Conservation (phyloP, 805 yeast species). For the Wilhelminamyces savonicus region DNA sequence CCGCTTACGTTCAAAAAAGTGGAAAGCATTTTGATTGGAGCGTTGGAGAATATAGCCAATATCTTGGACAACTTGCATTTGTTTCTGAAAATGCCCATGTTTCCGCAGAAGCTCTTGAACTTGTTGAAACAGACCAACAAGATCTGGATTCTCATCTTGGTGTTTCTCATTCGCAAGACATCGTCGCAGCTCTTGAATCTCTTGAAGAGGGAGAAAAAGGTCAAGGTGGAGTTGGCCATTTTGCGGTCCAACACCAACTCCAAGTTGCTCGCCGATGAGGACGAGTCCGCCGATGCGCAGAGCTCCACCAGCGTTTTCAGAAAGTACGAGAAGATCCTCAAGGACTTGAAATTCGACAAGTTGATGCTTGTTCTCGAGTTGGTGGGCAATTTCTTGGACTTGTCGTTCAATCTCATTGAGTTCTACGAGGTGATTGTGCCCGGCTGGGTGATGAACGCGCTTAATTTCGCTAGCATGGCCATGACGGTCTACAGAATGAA, state of each 20-base stretch:
- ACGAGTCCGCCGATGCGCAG: slow-evolving; percentile 7
- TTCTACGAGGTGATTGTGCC: slow-evolving; percentile 29
- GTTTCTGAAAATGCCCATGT: slow-evolving; percentile 37
- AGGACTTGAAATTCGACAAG: slow-evolving; percentile 37
- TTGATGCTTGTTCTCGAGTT: slow-evolving; percentile 35
- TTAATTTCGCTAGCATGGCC: slow-evolving; percentile 37
- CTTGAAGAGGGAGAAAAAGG: slow-evolving; percentile 30
- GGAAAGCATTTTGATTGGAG: slow-evolving; percentile 22
- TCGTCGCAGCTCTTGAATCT: slow-evolving; percentile 36
- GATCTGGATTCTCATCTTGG: slow-evolving; percentile 35
- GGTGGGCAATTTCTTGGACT: slow-evolving; percentile 35
- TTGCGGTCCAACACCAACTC: slow-evolving; percentile 16
- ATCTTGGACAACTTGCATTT: slow-evolving; percentile 36
- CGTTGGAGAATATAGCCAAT: slow-evolving; percentile 32
- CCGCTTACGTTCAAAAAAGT: slow-evolving; percentile 22
- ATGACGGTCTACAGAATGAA: slow-evolving; percentile 46
- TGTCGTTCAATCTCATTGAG: slow-evolving; percentile 35
- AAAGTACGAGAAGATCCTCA: slow-evolving; percentile 33
- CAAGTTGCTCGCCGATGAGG: slow-evolving; percentile 13
- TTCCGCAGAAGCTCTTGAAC: slow-evolving; percentile 25
- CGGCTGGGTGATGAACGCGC: slow-evolving; percentile 34
- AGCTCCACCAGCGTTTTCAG: slow-evolving; percentile 16
- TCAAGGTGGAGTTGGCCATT: slow-evolving; percentile 29
- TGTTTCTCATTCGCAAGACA: slow-evolving; percentile 36
- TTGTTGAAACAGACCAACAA: slow-evolving; percentile 37